These are phyloP conservation scores for Claviceps spartinae DNA, from an alignment of 2,329 filamentous ascomycete species.

Conservation along the genomic window DNA sequence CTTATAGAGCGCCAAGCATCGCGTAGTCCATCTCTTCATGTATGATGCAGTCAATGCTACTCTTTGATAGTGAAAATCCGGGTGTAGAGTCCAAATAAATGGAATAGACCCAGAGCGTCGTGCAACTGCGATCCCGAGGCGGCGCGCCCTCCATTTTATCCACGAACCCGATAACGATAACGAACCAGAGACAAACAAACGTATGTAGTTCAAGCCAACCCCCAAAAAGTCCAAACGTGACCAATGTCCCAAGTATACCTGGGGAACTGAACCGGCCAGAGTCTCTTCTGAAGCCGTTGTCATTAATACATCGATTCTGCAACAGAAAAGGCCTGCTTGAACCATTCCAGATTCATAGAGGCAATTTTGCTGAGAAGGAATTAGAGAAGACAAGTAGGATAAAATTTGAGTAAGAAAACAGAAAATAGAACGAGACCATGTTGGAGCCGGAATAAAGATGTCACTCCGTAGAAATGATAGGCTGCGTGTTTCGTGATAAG, in stretches of 20 bases:
- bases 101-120: background rate
- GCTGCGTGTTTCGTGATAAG: background rate
- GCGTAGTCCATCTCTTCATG: slow-evolving; percentile 1
- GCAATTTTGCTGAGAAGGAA: background rate
- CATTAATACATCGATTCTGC: background rate
- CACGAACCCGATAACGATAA: background rate
- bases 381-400: background rate
- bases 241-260: background rate
- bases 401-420: background rate
- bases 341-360: slow-evolving; percentile 2
- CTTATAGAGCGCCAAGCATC: background rate
- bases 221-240: background rate
- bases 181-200: background rate
- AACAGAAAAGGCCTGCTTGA: background rate
- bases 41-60: slow-evolving; percentile 1
- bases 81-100: background rate
- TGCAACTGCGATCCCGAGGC: slow-evolving; percentile 1
- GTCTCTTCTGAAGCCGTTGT: slow-evolving; percentile 1
- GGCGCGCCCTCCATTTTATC: background rate
- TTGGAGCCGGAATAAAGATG: background rate
- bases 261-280: background rate
- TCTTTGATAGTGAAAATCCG: background rate
- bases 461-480: background rate
- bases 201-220: background rate
- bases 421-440: background rate